These are phyloP conservation scores for Amaranthus cruentus DNA, from an alignment of 148 eudicot genomes.

Conservation along the genomic window DNA sequence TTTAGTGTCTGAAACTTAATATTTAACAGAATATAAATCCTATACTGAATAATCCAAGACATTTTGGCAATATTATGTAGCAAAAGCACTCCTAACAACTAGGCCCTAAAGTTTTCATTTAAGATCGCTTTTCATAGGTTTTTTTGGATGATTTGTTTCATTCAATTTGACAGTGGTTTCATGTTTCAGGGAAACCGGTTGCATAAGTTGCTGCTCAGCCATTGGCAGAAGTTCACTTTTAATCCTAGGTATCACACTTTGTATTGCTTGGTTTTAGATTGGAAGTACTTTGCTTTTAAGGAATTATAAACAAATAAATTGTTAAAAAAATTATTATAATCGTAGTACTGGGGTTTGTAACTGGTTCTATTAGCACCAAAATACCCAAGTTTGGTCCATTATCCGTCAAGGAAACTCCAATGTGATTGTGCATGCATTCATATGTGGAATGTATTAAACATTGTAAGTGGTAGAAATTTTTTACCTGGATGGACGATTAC, in stretches of 20 bases:
- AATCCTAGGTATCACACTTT: constrained; percentile 71
- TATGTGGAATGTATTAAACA: no score
- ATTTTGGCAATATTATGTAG: background rate
- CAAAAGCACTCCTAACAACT: background rate
- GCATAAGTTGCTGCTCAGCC: constrained; percentile 84
- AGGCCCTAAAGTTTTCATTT: background rate
- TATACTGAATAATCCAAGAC: background rate
- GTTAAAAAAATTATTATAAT: no score
- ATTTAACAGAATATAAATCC: background rate
- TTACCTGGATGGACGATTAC: no score
- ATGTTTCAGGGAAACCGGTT: constrained; percentile 78
- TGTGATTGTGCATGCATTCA: no score
- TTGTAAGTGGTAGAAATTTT: no score
- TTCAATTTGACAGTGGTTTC: constrained; percentile 8
- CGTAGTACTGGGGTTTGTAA: no score
- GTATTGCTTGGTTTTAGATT: background rate
- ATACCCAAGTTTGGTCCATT: no score
- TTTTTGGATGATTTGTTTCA: background rate
- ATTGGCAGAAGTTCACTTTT: constrained; percentile 93
- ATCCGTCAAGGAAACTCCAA: no score
- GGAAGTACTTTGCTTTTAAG: background rate
- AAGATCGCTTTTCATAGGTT: background rate
- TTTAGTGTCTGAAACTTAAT: background rate
- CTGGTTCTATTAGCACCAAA: no score
- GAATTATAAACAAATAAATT: background rate